A percentile compares a stretch with the other conserved stretches of the same genome.
phyloP scores from a whole-genome alignment of 148 eudicot species.

The Bassia scoparia region DNA sequence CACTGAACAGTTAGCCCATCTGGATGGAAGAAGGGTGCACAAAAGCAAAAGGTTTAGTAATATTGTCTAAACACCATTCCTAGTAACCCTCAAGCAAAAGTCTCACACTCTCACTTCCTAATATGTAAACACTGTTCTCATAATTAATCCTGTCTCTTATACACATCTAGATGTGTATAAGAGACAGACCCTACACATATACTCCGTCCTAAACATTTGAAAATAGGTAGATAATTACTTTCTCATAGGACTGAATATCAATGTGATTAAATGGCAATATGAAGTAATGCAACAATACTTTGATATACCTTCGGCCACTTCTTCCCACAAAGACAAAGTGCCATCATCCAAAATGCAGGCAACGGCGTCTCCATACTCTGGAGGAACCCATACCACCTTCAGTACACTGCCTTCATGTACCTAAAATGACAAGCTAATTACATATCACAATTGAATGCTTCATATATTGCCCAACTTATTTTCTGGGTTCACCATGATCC shows the following conservation, averaged over 20 bases:
- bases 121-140: too few species aligned
- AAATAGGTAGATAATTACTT: too few species aligned
- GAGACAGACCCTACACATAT: too few species aligned
- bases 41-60: background rate
- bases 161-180: too few species aligned
- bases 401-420: conserved; percentile 50
- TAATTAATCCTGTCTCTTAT: too few species aligned
- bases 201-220: too few species aligned
- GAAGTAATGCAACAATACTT: background rate
- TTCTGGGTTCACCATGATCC: too few species aligned
- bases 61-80: background rate
- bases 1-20: conserved; percentile 56
- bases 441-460: conserved; percentile 6
- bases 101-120: too few species aligned
- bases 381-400: conserved; percentile 88
- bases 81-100: too few species aligned
- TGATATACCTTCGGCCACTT: conserved; percentile 58
- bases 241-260: too few species aligned
- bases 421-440: conserved; percentile 32
- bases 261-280: too few species aligned
- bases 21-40: conserved; percentile 12
- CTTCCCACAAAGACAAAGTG: conserved; percentile 84
- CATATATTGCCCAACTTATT: too few species aligned
- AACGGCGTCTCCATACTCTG: conserved; percentile 85
- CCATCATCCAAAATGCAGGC: conserved; percentile 75